phyloP scores from a whole-genome alignment of 768 basidiomycete species.

The Kondoa subrosea region DNA sequence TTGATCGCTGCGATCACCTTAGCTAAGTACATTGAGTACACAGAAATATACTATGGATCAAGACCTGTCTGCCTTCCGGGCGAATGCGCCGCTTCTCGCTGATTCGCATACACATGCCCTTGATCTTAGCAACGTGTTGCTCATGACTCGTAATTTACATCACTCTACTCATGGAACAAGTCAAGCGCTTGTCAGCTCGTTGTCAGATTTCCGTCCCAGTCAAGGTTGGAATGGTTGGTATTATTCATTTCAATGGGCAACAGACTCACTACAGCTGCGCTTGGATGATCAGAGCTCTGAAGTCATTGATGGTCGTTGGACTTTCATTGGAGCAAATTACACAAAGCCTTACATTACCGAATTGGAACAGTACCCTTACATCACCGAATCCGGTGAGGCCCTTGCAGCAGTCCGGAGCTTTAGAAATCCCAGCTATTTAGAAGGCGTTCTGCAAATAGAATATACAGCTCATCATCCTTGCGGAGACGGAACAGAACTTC shows the following conservation, averaged over 20 bases:
- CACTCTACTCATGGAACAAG: too few relatives aligned
- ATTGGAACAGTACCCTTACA: constrained; percentile 7
- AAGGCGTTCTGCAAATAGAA: constrained; percentile 16
- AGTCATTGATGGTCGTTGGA: neutral
- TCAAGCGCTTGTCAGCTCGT: constrained; percentile 18
- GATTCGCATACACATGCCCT: constrained; percentile 19
- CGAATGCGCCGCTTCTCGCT: constrained; percentile 18
- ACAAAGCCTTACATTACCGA: neutral
- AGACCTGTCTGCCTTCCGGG: constrained; percentile 20
- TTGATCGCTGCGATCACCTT: neutral
- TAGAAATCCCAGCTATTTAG: constrained; percentile 13
- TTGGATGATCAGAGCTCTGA: neutral
- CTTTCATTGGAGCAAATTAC: neutral
- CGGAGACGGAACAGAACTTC: constrained; percentile 20
- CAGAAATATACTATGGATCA: constrained; percentile 26
- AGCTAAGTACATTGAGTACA: neutral
- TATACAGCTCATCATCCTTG: constrained; percentile 19
- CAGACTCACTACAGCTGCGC: neutral
- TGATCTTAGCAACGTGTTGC: constrained; percentile 16
- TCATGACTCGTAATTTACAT: constrained; percentile 9
- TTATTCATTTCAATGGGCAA: constrained; percentile 18
- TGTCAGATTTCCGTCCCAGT: constrained; percentile 17
- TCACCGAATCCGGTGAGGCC: constrained; percentile 15
- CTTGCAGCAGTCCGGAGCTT: constrained; percentile 18
- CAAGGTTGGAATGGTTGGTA: constrained; percentile 23